A percentile compares a stretch with the other conserved stretches of the same genome.
Evolutionary conservation across 345 rosid species (phyloP).

Genomic region (Rhizophora mangle): DNA sequence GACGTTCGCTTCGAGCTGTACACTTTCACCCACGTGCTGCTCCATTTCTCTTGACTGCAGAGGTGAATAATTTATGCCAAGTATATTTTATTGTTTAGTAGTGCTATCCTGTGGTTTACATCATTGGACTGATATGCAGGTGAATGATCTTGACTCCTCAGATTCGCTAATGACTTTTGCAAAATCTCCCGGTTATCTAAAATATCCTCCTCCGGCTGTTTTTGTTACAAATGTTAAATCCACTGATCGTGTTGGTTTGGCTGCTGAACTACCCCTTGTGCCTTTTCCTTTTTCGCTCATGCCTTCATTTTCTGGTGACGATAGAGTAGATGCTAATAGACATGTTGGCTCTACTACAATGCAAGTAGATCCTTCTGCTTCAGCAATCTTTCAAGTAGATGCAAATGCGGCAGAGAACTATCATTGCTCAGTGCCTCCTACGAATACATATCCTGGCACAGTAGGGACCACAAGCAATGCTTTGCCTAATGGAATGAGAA

Average conservation of each 20-base stretch:
- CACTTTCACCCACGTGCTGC: constrained; percentile 74
- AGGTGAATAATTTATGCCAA: constrained; percentile 39
- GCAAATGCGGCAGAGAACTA: constrained; percentile 33
- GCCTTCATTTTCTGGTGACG: constrained; percentile 51
- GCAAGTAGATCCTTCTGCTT: constrained; percentile 45
- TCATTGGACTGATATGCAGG: constrained; percentile 51
- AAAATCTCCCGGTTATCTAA: constrained; percentile 58
- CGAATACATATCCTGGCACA: constrained; percentile 36
- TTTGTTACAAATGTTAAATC: constrained; percentile 51
- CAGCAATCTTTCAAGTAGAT: constrained; percentile 41
- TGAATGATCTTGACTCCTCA: constrained; percentile 73
- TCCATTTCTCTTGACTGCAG: constrained; percentile 70
- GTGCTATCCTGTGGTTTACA: constrained; percentile 28
- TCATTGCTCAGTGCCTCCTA: constrained; percentile 39
- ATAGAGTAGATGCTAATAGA: constrained; percentile 37
- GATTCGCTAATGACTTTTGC: constrained; percentile 63
- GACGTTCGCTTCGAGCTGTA: constrained; percentile 70
- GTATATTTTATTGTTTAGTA: constrained; percentile 23
- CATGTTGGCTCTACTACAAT: constrained; percentile 38
- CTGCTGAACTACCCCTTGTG: constrained; percentile 52
- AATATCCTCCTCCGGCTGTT: constrained; percentile 59
- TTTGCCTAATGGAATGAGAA: constrained; percentile 32
- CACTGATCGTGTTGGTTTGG: constrained; percentile 40
- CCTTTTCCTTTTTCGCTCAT: constrained; percentile 46
- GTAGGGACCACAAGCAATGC: constrained; percentile 28